A percentile compares a stretch with the other conserved stretches of the same genome.
These are phyloP conservation scores for Malus hybrid DNA, from an alignment of 331 rosid genomes.

Conservation along the genomic window DNA sequence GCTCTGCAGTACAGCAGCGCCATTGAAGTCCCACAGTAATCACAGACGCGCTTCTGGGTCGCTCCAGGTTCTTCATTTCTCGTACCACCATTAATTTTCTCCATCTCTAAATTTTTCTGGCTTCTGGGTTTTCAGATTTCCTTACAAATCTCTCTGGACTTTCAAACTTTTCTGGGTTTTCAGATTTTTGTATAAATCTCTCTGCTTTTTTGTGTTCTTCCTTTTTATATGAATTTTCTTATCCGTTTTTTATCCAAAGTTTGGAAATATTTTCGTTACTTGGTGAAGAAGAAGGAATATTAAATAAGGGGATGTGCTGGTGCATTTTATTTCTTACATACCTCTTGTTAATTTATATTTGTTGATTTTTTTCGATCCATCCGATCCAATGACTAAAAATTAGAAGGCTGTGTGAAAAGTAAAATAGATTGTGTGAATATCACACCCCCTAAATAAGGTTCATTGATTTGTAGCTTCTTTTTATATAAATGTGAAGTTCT, in stretches of 20 bases:
- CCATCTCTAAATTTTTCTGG: background rate
- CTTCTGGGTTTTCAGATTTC: background rate
- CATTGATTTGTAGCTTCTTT: background rate
- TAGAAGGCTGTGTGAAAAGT: too few relatives aligned
- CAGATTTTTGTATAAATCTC: background rate
- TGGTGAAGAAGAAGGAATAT: slow-evolving; percentile 32
- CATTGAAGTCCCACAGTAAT: slow-evolving; percentile 46
- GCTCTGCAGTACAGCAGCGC: slow-evolving; percentile 83
- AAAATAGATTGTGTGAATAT: too few relatives aligned
- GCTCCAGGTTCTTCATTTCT: slow-evolving; percentile 1
- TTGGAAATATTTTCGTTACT: slow-evolving; percentile 19
- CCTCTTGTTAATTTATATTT: too few relatives aligned
- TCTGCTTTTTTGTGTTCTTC: background rate
- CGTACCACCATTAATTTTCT: slow-evolving; percentile 27
- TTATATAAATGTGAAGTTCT: too few relatives aligned
- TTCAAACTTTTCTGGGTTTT: background rate
- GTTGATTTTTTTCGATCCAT: background rate
- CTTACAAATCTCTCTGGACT: background rate
- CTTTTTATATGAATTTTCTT: background rate
- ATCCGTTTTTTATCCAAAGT: background rate
- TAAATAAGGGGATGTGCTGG: background rate
- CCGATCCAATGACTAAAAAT: too few relatives aligned
- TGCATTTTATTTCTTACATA: too few relatives aligned
- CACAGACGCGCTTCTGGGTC: slow-evolving; percentile 35
- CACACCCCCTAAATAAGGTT: too few relatives aligned